Percentiles rank a stretch among this genome's conserved stretches.
phyloP scores from a whole-genome alignment of 495 filamentous ascomycete genomes.

The Neurospora hispaniola region DNA sequence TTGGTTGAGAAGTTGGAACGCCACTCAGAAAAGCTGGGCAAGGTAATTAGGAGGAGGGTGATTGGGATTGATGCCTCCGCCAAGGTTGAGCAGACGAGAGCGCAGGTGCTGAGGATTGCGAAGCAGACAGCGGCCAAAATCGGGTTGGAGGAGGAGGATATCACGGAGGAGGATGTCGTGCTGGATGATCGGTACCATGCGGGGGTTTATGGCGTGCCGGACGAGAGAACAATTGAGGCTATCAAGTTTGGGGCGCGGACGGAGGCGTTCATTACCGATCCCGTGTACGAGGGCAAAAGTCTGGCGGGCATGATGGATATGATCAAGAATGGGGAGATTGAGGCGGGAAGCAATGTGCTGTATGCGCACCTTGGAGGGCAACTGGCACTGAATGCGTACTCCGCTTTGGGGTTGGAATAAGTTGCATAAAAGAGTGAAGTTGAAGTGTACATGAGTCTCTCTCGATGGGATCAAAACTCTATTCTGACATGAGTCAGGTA shows the following conservation, averaged over 20 bases:
- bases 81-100: conserved; percentile 42
- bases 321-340: conserved; percentile 46
- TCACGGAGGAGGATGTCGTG: conserved; percentile 44
- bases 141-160: conserved; percentile 42
- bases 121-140: conserved; percentile 46
- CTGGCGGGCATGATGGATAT: conserved; percentile 55
- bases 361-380: conserved; percentile 58
- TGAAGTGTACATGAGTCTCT: too few species aligned
- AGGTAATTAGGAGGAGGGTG: conserved; percentile 25
- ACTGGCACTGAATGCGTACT: conserved; percentile 50
- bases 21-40: conserved; percentile 12
- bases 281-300: conserved; percentile 59
- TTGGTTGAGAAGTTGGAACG: conserved; percentile 29
- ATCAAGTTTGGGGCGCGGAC: conserved; percentile 50
- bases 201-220: conserved; percentile 49
- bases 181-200: conserved; percentile 53
- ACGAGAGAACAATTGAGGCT: conserved; percentile 46
- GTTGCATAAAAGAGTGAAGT: too few species aligned
- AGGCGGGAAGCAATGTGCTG: conserved; percentile 42
- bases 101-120: conserved; percentile 51
- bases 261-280: conserved; percentile 58
- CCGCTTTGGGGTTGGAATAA: conserved; percentile 8
- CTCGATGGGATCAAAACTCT: too few species aligned
- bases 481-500: not conserved
- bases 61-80: conserved; percentile 55